phyloP scores from a whole-genome alignment of 257 asterid genomes.

The Misopates orontium region DNA sequence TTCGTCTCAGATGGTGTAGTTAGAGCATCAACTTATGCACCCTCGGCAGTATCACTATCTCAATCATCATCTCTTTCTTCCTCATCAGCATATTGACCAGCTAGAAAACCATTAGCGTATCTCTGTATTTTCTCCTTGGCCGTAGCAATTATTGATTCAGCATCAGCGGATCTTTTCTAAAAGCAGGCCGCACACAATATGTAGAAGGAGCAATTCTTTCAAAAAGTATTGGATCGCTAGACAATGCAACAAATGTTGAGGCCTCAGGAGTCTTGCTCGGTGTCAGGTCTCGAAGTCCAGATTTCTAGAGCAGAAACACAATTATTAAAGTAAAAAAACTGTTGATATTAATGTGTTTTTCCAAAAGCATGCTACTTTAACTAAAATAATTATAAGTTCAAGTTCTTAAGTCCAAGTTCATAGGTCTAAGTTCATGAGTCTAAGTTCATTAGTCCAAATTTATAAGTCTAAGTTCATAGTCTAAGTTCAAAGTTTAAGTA shows the following conservation, averaged over 20 bases:
- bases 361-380: too few relatives aligned
- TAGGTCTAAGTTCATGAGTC: too few relatives aligned
- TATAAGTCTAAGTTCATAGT: too few relatives aligned
- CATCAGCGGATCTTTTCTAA: slow-evolving; percentile 96
- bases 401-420: too few relatives aligned
- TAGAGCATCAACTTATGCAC: slow-evolving; percentile 73
- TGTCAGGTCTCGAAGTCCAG: slow-evolving; percentile 94
- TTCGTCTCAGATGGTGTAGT: slow-evolving; percentile 55
- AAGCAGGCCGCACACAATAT: slow-evolving; percentile 85
- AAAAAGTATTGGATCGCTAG: slow-evolving; percentile 94
- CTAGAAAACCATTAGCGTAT: slow-evolving; percentile 75
- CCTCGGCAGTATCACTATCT: slow-evolving; percentile 86
- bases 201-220: slow-evolving; percentile 99
- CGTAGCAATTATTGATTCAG: slow-evolving; percentile 72
- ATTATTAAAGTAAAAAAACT: neutral
- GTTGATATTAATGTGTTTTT: too few relatives aligned
- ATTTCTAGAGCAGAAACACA: slow-evolving; percentile 52
- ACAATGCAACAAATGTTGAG: slow-evolving; percentile 96
- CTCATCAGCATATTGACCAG: slow-evolving; percentile 82
- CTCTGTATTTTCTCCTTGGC: slow-evolving; percentile 92
- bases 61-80: slow-evolving; percentile 96
- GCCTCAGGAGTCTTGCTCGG: slow-evolving; percentile 99
- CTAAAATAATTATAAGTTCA: too few relatives aligned
- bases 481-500: too few relatives aligned
- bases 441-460: too few relatives aligned